These are phyloP conservation scores for Xylaria polymorpha DNA, from an alignment of 2,329 filamentous ascomycete genomes.

Conservation along the genomic window DNA sequence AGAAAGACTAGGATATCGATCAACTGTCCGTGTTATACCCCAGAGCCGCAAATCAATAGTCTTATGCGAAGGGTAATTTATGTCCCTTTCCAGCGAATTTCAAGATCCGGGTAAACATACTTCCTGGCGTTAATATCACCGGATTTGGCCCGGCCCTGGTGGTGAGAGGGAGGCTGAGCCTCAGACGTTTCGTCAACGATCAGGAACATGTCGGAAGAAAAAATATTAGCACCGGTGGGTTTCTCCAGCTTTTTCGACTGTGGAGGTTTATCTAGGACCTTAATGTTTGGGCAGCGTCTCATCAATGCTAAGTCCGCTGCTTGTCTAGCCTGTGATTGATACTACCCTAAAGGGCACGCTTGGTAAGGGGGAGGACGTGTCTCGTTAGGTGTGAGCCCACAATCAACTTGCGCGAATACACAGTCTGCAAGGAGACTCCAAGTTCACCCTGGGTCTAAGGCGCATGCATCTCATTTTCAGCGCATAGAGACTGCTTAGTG, in stretches of 20 bases:
- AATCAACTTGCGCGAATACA: neutral
- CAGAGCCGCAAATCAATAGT: neutral
- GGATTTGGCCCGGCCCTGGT: neutral
- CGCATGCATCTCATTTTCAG: constrained; percentile 36
- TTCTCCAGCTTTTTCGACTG: constrained; percentile 22
- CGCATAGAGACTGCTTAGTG: neutral
- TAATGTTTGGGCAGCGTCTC: constrained; percentile 41
- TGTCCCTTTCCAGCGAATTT: neutral
- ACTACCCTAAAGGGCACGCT: neutral
- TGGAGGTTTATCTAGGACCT: constrained; percentile 36
- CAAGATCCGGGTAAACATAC: constrained; percentile 10
- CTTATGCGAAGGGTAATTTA: neutral
- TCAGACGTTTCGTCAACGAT: neutral
- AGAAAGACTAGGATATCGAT: neutral
- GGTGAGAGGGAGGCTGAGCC: neutral
- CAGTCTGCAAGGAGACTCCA: neutral
- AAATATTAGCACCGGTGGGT: neutral
- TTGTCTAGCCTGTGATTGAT: neutral
- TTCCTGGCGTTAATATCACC: neutral
- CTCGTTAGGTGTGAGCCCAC: neutral
- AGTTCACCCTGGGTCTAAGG: constrained; percentile 38
- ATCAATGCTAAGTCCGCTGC: constrained; percentile 26
- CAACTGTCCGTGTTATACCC: neutral
- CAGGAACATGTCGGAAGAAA: neutral
- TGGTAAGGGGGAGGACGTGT: neutral